These are phyloP conservation scores for Plantago elongata DNA, from an alignment of 257 asterid species.

Conservation along the genomic window DNA sequence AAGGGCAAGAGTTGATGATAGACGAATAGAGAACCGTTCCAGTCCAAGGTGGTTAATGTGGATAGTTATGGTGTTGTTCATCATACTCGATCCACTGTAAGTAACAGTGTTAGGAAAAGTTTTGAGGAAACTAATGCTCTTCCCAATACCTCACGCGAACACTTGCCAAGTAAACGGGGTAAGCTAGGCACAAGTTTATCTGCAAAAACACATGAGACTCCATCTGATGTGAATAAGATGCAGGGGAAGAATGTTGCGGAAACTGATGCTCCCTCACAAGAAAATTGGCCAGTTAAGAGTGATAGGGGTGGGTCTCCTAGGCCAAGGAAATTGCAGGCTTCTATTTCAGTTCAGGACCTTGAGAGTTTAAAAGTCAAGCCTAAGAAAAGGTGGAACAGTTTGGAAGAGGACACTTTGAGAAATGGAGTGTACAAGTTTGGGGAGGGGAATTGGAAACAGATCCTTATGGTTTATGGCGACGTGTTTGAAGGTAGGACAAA, in stretches of 20 bases:
- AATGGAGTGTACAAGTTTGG: not conserved
- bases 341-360: not conserved
- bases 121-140: no score
- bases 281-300: not conserved
- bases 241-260: not conserved
- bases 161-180: no score
- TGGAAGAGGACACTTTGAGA: slow-evolving; percentile 1
- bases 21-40: not conserved
- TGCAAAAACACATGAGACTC: not conserved
- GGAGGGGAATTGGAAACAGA: not conserved
- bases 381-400: not conserved
- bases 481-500: not conserved
- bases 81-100: no score
- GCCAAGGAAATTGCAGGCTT: not conserved
- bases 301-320: not conserved
- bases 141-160: no score
- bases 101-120: no score
- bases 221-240: not conserved
- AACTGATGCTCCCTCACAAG: not conserved
- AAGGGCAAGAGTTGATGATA: not conserved
- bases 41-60: not conserved
- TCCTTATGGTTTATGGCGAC: not conserved
- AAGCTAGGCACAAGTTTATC: no score
- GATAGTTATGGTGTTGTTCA: not conserved
- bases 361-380: not conserved